Conservation (phyloP, 2,329 filamentous ascomycete species). For the Penicillium digitatum region DNA sequence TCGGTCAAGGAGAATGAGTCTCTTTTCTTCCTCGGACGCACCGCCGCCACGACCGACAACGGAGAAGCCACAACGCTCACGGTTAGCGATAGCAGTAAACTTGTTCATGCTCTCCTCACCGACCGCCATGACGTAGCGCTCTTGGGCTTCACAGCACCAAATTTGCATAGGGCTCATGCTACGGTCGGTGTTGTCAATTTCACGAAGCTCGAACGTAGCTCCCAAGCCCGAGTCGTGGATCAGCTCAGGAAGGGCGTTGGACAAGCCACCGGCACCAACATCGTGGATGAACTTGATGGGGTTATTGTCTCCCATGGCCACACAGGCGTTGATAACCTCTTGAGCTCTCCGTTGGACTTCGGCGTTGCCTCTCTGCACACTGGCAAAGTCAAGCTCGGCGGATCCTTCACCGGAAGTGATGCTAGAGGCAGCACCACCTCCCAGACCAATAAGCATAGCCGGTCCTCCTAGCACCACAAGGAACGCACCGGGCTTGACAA, state of each 20-base stretch:
- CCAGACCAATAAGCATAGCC: constrained; percentile 95
- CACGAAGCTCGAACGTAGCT: constrained; percentile 87
- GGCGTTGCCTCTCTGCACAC: constrained; percentile 93
- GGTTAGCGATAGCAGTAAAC: constrained; percentile 64
- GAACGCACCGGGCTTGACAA: constrained; percentile 82
- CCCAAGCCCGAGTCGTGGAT: constrained; percentile 90
- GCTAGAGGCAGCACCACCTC: constrained; percentile 90
- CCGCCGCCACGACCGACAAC: constrained; percentile 75
- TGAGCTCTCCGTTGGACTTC: constrained; percentile 94
- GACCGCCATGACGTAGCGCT: constrained; percentile 89
- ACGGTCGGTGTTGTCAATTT: constrained; percentile 83
- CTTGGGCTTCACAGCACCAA: constrained; percentile 96
- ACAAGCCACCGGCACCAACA: constrained; percentile 87
- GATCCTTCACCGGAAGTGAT: constrained; percentile 82
- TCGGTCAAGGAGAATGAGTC: constrained; percentile 74
- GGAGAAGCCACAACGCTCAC: constrained; percentile 89
- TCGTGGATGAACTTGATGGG: constrained; percentile 98
- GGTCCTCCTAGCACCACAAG: constrained; percentile 91
- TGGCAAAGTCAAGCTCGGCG: constrained; percentile 92
- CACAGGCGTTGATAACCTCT: constrained; percentile 96
- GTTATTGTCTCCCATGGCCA: constrained; percentile 74
- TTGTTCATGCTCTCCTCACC: constrained; percentile 73
- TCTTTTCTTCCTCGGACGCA: constrained; percentile 62
- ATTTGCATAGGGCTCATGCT: constrained; percentile 96
- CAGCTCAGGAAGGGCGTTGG: constrained; percentile 79